phyloP scores from a whole-genome alignment of 768 basidiomycete species.

The Leccinum longicurvipes region DNA sequence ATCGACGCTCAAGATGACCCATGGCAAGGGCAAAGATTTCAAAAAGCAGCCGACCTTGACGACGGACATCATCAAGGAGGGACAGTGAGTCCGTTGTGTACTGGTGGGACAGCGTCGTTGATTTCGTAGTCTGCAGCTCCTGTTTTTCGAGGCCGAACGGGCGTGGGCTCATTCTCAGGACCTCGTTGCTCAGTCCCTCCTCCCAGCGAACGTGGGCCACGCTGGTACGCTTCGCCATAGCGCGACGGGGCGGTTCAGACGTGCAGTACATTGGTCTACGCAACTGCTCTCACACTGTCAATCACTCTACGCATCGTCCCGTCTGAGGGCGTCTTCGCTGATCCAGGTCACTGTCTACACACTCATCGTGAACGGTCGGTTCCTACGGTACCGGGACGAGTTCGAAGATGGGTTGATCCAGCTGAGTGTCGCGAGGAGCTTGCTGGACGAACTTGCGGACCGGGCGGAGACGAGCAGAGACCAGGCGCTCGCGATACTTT shows the following conservation, averaged over 20 bases:
- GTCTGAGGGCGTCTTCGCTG: conserved; percentile 54
- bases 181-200: conserved; percentile 50
- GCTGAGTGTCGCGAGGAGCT: conserved; percentile 70
- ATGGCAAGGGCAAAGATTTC: conserved; percentile 88
- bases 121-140: conserved; percentile 63
- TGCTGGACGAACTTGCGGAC: conserved; percentile 66
- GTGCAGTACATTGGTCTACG: conserved; percentile 74
- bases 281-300: conserved; percentile 75
- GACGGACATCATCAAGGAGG: conserved; percentile 71
- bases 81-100: conserved; percentile 64
- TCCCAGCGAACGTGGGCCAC: conserved; percentile 48
- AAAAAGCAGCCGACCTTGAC: conserved; percentile 73
- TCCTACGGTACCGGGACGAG: conserved; percentile 71
- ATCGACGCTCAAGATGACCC: conserved; percentile 78
- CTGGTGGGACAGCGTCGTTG: conserved; percentile 4
- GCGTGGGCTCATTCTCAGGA: conserved; percentile 91
- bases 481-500: conserved; percentile 81
- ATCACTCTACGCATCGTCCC: conserved; percentile 49
- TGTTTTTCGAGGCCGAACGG: conserved; percentile 88
- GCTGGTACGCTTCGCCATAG: conserved; percentile 63
- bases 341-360: conserved; percentile 77
- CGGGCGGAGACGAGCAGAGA: conserved; percentile 71
- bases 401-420: conserved; percentile 74
- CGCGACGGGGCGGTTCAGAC: conserved; percentile 76
- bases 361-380: conserved; percentile 77